Evolutionary conservation across 208 protist species (phyloP).

Genomic region (Leishmania turanica): DNA sequence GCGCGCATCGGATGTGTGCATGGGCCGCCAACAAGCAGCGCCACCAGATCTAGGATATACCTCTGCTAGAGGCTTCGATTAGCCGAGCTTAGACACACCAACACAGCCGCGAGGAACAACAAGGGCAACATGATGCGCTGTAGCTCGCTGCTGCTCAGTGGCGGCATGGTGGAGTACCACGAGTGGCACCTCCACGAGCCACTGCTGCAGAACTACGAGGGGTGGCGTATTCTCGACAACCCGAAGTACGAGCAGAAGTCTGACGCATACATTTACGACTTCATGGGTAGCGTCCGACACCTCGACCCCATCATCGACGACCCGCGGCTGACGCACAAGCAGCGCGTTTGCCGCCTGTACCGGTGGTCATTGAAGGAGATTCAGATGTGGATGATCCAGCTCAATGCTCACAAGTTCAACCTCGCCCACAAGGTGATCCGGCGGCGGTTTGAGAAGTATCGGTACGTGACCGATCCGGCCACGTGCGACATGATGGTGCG

Average conservation of each 20-base stretch:
- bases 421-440: conserved; percentile 90
- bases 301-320: conserved; percentile 93
- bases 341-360: conserved; percentile 91
- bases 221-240: conserved; percentile 93
- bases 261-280: conserved; percentile 84
- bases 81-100: background rate
- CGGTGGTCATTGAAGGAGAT: conserved; percentile 89
- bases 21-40: background rate
- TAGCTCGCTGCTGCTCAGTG: conserved; percentile 64
- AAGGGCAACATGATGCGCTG: conserved; percentile 74
- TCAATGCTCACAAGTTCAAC: conserved; percentile 91
- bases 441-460: conserved; percentile 87
- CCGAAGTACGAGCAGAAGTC: conserved; percentile 81
- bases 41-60: background rate
- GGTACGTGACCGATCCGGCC: conserved; percentile 89
- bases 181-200: conserved; percentile 92
- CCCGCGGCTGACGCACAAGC: conserved; percentile 92
- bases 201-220: conserved; percentile 91
- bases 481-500: conserved; percentile 94
- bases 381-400: conserved; percentile 88
- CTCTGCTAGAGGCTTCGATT: background rate
- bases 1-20: background rate
- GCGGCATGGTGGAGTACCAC: conserved; percentile 91
- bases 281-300: conserved; percentile 83
- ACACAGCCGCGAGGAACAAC: background rate